Evolutionary conservation across 2,329 filamentous ascomycete genomes (phyloP).

Genomic region (Aciculosporium take): DNA sequence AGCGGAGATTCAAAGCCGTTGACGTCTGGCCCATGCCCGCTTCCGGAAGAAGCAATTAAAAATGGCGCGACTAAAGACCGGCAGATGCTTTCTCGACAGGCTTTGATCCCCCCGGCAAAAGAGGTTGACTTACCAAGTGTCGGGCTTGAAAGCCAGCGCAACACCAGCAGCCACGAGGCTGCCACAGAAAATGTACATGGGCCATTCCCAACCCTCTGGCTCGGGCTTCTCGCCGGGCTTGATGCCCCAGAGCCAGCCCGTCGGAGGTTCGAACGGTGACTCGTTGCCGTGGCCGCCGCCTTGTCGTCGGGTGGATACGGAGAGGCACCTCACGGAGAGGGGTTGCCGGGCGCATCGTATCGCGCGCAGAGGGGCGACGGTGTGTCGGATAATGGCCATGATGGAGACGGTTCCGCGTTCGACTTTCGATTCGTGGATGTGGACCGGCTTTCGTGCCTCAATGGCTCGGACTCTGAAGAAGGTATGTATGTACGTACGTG

Average conservation of each 20-base stretch:
- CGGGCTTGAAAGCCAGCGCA: conserved; percentile 90
- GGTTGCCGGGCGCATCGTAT: conserved; percentile 24
- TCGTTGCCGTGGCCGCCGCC: conserved; percentile 37
- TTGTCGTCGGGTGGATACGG: conserved; percentile 27
- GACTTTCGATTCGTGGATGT: conserved; percentile 11
- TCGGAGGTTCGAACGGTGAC: conserved; percentile 75
- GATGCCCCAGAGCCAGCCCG: conserved; percentile 85
- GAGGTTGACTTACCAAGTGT: conserved; percentile 71
- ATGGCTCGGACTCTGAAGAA: conserved; percentile 12
- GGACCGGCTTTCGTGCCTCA: conserved; percentile 13
- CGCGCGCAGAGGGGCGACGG: conserved; percentile 22
- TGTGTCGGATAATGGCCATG: conserved; percentile 24
- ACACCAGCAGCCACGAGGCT: conserved; percentile 59
- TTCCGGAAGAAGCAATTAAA: background rate
- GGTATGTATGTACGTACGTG: no score
- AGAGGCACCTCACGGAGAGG: conserved; percentile 25
- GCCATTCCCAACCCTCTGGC: conserved; percentile 90
- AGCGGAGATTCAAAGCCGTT: background rate
- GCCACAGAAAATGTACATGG: conserved; percentile 75
- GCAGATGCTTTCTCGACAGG: background rate
- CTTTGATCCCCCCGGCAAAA: no score
- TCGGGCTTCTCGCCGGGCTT: conserved; percentile 91
- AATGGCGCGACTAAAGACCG: no score
- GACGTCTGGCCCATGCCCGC: no score
- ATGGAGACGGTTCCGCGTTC: conserved; percentile 1